A percentile compares a stretch with the other conserved stretches of the same genome.
These are phyloP conservation scores for Podaxis sp. DNA, from an alignment of 768 basidiomycete species.

Conservation along the genomic window DNA sequence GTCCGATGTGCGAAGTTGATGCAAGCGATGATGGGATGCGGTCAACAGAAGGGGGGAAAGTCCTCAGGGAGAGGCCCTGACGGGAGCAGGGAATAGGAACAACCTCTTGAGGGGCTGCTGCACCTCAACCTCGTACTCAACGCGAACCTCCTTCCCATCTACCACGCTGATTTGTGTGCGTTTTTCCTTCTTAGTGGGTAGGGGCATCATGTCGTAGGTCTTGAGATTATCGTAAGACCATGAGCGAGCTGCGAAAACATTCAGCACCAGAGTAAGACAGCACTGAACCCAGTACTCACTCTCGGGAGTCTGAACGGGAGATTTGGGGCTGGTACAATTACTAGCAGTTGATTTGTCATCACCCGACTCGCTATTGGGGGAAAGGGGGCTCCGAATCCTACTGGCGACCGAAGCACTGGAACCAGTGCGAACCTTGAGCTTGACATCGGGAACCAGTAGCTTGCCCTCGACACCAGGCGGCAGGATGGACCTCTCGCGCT, in stretches of 20 bases:
- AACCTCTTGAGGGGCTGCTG: conserved; percentile 58
- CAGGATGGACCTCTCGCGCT: conserved; percentile 55
- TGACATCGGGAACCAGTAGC: conserved; percentile 50
- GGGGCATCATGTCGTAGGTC: conserved; percentile 64
- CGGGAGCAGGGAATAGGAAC: conserved; percentile 60
- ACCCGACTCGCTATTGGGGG: conserved; percentile 25
- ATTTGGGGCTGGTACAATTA: conserved; percentile 22
- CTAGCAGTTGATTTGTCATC: conserved; percentile 31
- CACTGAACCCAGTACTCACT: conserved; percentile 38
- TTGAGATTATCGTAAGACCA: conserved; percentile 77
- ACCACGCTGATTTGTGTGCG: conserved; percentile 50
- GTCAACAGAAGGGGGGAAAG: neutral
- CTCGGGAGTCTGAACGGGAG: conserved; percentile 37
- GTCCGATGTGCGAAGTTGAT: conserved; percentile 1
- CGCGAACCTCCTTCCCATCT: conserved; percentile 50
- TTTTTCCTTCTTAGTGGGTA: conserved; percentile 58
- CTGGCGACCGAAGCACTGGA: conserved; percentile 40
- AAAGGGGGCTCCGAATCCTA: conserved; percentile 35
- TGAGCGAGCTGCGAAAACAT: conserved; percentile 49
- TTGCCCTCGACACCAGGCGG: conserved; percentile 63
- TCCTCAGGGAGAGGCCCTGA: conserved; percentile 1
- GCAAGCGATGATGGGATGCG: neutral
- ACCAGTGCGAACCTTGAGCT: conserved; percentile 35
- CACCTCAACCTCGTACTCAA: conserved; percentile 55
- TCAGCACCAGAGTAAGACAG: neutral